Evolutionary conservation across 306 rosid genomes (phyloP), one percentile per base, ranked within the genome.

Genomic region (Vicia sativa): DNA sequence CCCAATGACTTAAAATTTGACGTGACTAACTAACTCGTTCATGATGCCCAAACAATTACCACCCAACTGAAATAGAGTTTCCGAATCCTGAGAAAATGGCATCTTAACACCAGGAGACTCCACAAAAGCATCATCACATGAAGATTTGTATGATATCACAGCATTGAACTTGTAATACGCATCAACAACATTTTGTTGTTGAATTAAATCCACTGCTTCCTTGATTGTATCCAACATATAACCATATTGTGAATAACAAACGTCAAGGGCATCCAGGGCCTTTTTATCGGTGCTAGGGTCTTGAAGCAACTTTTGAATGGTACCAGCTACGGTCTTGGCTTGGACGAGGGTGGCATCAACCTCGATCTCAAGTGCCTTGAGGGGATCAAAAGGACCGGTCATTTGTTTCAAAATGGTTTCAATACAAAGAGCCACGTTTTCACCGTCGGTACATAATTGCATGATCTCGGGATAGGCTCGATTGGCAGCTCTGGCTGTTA

Each of bases 41-140:
- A 80, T 11, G 62, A 41, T 56, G 42, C 53, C 69, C 19, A 80
- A 14, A 72, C 61, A 46, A n/a, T 67, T 80, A 1, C 76, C 69
- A 1, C 55, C 54, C 6, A 76, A 43, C 11, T 72, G 39, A 19
- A 0, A 46, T 0, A 72, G 4, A 2, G 1, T 0, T 0, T 0
- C 0, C 0, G 69, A 14, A 0, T 72, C 61, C 0, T 13, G 5
- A 23, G 46, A 1, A 13, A 80, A 48, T 1, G 81, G 72, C 9
- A 11, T 62, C 2, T 0, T 1, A 8, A 48, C 26, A 0, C 70
- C 78, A 0, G 73, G 67, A 21, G 77, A 18, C 26, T 80, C 78
- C 0, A 0, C 0, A n/a, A 72, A 72, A 15, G 76, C 53, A 2
- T 76, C 70, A 1, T 62, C 79, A 34, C 84, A 76, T 0, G 62